A percentile compares a stretch with the other conserved stretches of the same genome.
phyloP scores from a whole-genome alignment of 257 asterid species.

The Echites panduratus region DNA sequence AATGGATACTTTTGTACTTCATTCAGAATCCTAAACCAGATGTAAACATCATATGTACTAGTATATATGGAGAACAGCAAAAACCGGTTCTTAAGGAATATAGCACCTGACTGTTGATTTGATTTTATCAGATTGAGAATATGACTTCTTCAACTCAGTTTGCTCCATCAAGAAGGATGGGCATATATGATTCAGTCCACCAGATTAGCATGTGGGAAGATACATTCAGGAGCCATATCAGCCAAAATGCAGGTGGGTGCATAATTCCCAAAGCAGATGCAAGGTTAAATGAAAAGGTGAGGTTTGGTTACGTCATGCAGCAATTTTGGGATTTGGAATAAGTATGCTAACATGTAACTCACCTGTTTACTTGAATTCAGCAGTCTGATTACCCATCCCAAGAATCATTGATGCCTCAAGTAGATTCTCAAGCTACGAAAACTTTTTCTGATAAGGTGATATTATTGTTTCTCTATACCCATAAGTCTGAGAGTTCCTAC shows the following conservation, averaged over 20 bases:
- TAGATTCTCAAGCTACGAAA: conserved; percentile 45
- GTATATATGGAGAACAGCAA: neutral
- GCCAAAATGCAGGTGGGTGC: conserved; percentile 40
- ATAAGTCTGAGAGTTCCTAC: neutral
- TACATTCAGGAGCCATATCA: conserved; percentile 43
- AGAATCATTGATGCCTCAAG: conserved; percentile 48
- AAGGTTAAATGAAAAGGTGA: conserved; percentile 58
- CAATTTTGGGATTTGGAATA: conserved; percentile 3
- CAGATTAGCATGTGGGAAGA: conserved; percentile 87
- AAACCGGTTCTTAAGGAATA: neutral
- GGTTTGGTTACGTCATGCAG: conserved; percentile 3
- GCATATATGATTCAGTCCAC: conserved; percentile 58
- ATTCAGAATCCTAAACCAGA: neutral
- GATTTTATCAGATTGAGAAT: conserved; percentile 24
- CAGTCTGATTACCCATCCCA: conserved; percentile 55
- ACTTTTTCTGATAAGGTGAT: conserved; percentile 67
- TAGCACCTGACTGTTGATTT: neutral
- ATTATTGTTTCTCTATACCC: neutral
- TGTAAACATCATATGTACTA: neutral
- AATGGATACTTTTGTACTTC: neutral
- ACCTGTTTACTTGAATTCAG: conserved; percentile 15
- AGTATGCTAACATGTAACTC: neutral
- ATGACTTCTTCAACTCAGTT: conserved; percentile 76
- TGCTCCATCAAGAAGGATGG: conserved; percentile 64
- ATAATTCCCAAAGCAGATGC: conserved; percentile 37